Evolutionary conservation across 768 basidiomycete species (phyloP).

Genomic region (Podaxis sp.): DNA sequence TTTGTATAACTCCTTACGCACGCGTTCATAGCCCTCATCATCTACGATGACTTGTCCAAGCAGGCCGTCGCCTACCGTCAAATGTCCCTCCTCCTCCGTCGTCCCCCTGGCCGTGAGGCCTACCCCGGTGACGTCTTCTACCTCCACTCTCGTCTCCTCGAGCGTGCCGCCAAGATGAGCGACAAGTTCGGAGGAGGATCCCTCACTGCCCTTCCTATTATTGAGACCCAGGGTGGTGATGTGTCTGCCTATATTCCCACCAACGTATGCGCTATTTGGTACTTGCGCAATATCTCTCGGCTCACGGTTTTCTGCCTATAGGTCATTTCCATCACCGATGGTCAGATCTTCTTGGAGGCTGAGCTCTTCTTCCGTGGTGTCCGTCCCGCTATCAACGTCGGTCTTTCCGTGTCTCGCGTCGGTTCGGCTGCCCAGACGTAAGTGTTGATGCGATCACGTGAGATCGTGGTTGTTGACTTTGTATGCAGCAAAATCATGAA

Average conservation of each 20-base stretch:
- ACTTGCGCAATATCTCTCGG: conserved; percentile 6
- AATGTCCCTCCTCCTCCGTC: conserved; percentile 99
- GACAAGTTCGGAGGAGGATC: conserved; percentile 99
- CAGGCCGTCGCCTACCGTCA: conserved; percentile 99
- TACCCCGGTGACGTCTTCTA: conserved; percentile 99
- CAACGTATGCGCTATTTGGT: conserved; percentile 49
- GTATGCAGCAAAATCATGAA: conserved; percentile 91
- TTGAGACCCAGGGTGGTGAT: conserved; percentile 99
- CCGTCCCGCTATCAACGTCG: conserved; percentile 99
- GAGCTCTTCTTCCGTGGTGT: conserved; percentile 99
- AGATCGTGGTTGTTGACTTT: conserved; percentile 1
- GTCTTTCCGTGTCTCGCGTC: conserved; percentile 99
- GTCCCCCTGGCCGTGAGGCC: conserved; percentile 99
- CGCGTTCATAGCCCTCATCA: conserved; percentile 70
- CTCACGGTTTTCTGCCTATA: conserved; percentile 24
- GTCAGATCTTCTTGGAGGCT: conserved; percentile 99
- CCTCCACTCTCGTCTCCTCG: conserved; percentile 99
- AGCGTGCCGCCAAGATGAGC: conserved; percentile 99
- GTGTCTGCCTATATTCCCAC: conserved; percentile 99
- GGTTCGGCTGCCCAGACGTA: conserved; percentile 99
- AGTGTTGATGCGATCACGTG: conserved; percentile 23
- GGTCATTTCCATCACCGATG: conserved; percentile 99
- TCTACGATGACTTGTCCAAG: conserved; percentile 99
- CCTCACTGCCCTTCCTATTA: conserved; percentile 97
- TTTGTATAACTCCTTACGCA: conserved; percentile 10